Evolutionary conservation across 2,329 filamentous ascomycete genomes (phyloP), one percentile per base, ranked within the genome.

Genomic region (Neonectria neomacrospora): DNA sequence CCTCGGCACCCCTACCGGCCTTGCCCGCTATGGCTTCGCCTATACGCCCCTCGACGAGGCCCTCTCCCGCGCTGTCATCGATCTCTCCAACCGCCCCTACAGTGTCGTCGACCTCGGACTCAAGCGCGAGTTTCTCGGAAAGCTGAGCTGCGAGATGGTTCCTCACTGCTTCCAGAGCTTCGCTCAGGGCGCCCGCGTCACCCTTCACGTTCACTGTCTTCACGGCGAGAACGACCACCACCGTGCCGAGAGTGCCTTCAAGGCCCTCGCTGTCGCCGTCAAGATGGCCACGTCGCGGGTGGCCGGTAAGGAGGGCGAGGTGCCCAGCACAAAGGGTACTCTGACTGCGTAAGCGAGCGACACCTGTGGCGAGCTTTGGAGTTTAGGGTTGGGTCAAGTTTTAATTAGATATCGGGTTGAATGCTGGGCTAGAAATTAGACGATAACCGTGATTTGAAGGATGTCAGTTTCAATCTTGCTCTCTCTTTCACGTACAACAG

Each of bases 31-130:
- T 81, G 96, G 95, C 32, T 91, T 88, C 73, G 96, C 94, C 65
- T 97, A 97, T 79, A 92, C 91, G 5, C 96, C 96, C 2, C 91
- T 99, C 50, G 96, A 99, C 81, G 96, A 98, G 82, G 94, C 95
- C 37, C 89, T 97, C 63, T 96, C 93, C 54, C 91, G 94, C 72
- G 95, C 94, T 18, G 96, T 99, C 28, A 90, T 99, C 74, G 96
- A 99, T 79, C 87, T 99, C 32, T 97, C 93, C 61, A 97, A 97
- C 81, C 90, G 96, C 0, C 95, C 96, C 2, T 97, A 89, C 82
- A 86, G 86, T 67, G 92, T 97, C 18, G 86, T 96, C 58, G 89
- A 97, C 60, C 84, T 98, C 12, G 94, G 93, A 11, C 88, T 97
- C 65, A 90, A 87, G 83, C 88, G 96, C 66, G 96, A 98, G 83